phyloP scores from a whole-genome alignment of 371 early-diverging fungal genomes.

The Haplosporangium sp. region DNA sequence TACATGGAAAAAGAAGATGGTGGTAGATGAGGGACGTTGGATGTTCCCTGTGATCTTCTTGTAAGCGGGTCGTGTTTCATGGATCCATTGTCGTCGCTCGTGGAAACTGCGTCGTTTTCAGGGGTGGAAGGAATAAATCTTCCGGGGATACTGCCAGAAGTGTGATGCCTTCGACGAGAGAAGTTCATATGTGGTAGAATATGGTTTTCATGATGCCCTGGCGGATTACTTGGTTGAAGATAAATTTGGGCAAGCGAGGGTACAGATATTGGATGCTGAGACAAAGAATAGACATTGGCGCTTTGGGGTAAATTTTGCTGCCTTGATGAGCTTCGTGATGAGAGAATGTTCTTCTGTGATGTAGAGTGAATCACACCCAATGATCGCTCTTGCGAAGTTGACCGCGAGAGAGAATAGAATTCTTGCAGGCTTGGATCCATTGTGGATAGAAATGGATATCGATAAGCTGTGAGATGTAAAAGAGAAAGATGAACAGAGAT shows the following conservation, averaged over 20 bases:
- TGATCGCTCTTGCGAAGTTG: conserved; percentile 27
- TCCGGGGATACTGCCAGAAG: conserved; percentile 10
- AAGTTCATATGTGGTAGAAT: neutral
- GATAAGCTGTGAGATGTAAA: neutral
- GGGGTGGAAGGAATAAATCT: neutral
- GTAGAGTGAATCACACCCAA: neutral
- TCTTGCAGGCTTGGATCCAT: conserved; percentile 49
- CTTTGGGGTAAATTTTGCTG: conserved; percentile 13
- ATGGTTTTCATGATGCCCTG: neutral
- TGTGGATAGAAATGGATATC: neutral
- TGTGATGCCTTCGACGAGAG: conserved; percentile 19
- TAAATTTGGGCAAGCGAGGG: conserved; percentile 34
- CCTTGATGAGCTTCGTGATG: conserved; percentile 14
- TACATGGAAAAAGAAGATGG: neutral
- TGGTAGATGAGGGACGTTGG: neutral
- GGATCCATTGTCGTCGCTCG: neutral
- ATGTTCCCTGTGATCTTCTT: neutral
- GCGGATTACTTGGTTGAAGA: conserved; percentile 15
- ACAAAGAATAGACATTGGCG: conserved; percentile 14
- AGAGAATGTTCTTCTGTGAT: conserved; percentile 21
- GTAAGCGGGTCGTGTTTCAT: neutral
- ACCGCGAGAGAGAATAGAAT: conserved; percentile 43
- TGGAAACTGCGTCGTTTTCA: neutral
- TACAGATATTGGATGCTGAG: conserved; percentile 25
- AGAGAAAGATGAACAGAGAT: neutral